Conservation (phyloP, 768 basidiomycete species). For the Austroboletus eburneus region DNA sequence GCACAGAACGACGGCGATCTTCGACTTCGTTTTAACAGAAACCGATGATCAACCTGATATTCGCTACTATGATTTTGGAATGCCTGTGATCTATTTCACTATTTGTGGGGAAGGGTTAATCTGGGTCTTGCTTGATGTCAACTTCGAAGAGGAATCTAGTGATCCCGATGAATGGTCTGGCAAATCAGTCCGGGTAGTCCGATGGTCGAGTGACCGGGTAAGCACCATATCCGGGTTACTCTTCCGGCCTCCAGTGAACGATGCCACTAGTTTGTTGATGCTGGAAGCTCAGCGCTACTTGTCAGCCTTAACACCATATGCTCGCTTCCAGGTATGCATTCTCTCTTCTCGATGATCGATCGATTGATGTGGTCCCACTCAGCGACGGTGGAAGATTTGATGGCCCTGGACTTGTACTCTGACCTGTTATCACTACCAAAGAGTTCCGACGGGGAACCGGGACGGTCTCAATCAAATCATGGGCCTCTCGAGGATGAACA, state of each 20-base stretch:
- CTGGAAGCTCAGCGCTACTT: slow-evolving; percentile 32
- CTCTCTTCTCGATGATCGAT: not conserved
- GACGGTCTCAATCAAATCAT: slow-evolving; percentile 17
- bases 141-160: slow-evolving; percentile 28
- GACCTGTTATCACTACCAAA: slow-evolving; percentile 60
- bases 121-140: slow-evolving; percentile 48
- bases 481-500: slow-evolving; percentile 12
- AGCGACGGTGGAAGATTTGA: slow-evolving; percentile 50
- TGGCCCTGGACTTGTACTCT: slow-evolving; percentile 56
- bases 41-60: slow-evolving; percentile 24
- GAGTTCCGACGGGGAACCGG: slow-evolving; percentile 43
- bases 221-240: not conserved
- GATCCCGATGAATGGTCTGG: slow-evolving; percentile 12
- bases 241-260: not conserved
- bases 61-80: slow-evolving; percentile 45
- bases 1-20: slow-evolving; percentile 64
- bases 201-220: slow-evolving; percentile 40
- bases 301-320: slow-evolving; percentile 43
- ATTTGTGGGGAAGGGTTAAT: slow-evolving; percentile 35
- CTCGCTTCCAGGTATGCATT: slow-evolving; percentile 42
- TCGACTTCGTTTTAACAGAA: slow-evolving; percentile 40
- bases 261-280: slow-evolving; percentile 18
- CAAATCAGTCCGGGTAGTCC: slow-evolving; percentile 29
- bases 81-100: slow-evolving; percentile 59
- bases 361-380: slow-evolving; percentile 1